A percentile compares a stretch with the other conserved stretches of the same genome.
Conservation (phyloP, 805 yeast genomes). For the Brettanomyces sp. region DNA sequence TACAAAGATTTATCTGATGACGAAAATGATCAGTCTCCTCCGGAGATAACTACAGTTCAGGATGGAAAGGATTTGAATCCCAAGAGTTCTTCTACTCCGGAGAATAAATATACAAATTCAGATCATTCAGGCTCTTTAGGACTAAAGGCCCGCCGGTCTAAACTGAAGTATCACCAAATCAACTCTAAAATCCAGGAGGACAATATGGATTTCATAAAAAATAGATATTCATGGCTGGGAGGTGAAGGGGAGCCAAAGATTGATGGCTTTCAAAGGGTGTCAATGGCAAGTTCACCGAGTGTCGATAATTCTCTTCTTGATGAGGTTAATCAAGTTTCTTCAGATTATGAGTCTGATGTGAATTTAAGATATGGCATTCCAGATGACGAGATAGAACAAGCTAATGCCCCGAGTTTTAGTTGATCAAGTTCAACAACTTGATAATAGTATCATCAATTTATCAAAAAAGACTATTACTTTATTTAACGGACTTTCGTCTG, state of each 20-base stretch:
- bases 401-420: neutral
- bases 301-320: slow-evolving; percentile 23
- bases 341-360: slow-evolving; percentile 9
- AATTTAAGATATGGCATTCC: neutral
- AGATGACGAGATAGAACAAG: neutral
- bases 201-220: slow-evolving; percentile 4
- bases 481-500: slow-evolving; percentile 12
- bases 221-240: slow-evolving; percentile 3
- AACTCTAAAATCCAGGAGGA: neutral
- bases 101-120: too few relatives aligned
- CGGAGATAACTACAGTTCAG: too few relatives aligned
- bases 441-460: slow-evolving; percentile 2
- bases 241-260: neutral
- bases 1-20: too few relatives aligned
- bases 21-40: too few relatives aligned
- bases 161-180: slow-evolving; percentile 8
- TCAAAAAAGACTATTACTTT: slow-evolving; percentile 23
- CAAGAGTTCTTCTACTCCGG: too few relatives aligned
- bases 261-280: neutral
- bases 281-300: slow-evolving; percentile 5
- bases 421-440: neutral
- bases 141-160: neutral
- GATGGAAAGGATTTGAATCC: too few relatives aligned
- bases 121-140: too few relatives aligned
- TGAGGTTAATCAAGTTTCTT: slow-evolving; percentile 28